A percentile compares a stretch with the other conserved stretches of the same genome.
phyloP scores from a whole-genome alignment of 305 asterid species.

The Salvia sclarea region DNA sequence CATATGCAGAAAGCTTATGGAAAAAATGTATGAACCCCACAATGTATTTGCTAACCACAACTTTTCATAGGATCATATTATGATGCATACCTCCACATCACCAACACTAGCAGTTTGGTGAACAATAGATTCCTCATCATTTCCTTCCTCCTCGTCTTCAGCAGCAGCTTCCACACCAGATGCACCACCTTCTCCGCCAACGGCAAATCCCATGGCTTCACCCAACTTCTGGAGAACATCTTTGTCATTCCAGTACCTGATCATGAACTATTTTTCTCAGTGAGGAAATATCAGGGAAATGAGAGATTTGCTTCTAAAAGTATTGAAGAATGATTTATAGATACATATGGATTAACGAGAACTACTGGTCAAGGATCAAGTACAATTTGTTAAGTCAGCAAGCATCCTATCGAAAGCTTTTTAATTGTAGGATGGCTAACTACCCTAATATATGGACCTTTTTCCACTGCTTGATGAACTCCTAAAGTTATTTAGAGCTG shows the following conservation, averaged over 20 bases:
- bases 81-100: conserved; percentile 65
- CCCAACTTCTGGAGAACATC: conserved; percentile 90
- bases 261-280: conserved; percentile 27
- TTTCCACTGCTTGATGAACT: background rate
- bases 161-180: conserved; percentile 57
- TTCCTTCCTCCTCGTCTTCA: conserved; percentile 76
- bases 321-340: conserved; percentile 5
- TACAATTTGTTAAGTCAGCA: background rate
- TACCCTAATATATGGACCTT: background rate
- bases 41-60: conserved; percentile 1
- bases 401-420: background rate
- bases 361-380: conserved; percentile 6
- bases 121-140: conserved; percentile 89
- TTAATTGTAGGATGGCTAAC: background rate
- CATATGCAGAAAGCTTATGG: background rate
- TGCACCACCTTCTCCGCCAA: conserved; percentile 58
- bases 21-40: background rate
- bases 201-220: conserved; percentile 96
- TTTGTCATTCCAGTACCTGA: conserved; percentile 97
- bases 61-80: background rate
- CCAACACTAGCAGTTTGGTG: conserved; percentile 92
- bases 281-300: conserved; percentile 4
- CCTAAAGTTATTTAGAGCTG: background rate
- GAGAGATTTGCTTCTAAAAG: background rate
- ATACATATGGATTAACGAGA: background rate